Evolutionary conservation across 768 basidiomycete genomes (phyloP).

Genomic region (Boletellus sp.): DNA sequence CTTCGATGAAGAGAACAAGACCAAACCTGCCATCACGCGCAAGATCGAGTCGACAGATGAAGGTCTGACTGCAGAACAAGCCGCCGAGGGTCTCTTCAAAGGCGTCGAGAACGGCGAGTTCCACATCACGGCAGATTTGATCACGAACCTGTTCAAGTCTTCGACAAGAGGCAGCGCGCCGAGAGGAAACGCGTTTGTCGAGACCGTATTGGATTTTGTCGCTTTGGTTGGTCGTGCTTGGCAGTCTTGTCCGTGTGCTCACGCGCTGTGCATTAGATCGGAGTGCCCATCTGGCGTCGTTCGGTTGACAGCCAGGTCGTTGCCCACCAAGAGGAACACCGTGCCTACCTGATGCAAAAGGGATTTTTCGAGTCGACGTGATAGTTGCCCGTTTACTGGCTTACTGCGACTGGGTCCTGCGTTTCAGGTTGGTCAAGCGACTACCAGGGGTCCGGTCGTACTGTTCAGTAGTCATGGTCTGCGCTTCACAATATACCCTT

Average conservation of each 20-base stretch:
- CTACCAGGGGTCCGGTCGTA: too few species aligned
- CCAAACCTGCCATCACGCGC: constrained; percentile 70
- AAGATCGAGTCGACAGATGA: constrained; percentile 76
- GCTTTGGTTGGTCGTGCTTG: constrained; percentile 40
- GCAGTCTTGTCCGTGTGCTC: background rate
- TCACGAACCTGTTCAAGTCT: constrained; percentile 63
- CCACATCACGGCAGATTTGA: constrained; percentile 73
- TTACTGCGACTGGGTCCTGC: background rate
- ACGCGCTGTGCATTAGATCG: constrained; percentile 35
- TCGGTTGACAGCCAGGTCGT: constrained; percentile 46
- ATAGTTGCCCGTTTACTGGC: background rate
- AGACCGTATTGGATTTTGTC: constrained; percentile 40
- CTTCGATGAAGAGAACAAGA: constrained; percentile 68
- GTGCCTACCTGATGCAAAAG: constrained; percentile 38
- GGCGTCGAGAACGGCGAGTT: constrained; percentile 67
- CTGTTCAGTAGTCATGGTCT: too few species aligned
- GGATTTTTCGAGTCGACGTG: constrained; percentile 39
- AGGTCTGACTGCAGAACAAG: constrained; percentile 58
- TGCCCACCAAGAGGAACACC: constrained; percentile 46
- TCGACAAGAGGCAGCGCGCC: constrained; percentile 61
- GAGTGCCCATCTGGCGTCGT: constrained; percentile 49
- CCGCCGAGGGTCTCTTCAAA: constrained; percentile 58
- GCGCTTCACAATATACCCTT: background rate
- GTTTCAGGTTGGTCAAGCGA: too few species aligned
- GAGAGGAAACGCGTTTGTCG: constrained; percentile 55